Percentiles rank a stretch among this genome's conserved stretches.
Conservation (phyloP, 306 rosid species). For the Morella rubra region DNA sequence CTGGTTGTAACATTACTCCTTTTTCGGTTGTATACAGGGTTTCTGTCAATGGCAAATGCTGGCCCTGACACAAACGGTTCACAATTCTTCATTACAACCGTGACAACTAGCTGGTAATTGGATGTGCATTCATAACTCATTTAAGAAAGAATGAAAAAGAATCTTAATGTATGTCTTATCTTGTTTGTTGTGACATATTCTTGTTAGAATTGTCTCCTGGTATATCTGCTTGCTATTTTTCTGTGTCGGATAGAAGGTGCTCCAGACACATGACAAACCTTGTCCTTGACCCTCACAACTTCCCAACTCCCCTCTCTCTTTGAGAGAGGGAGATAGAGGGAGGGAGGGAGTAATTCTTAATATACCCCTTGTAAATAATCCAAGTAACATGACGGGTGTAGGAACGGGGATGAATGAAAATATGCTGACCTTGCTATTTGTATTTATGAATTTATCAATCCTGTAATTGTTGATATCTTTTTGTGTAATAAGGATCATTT, state of each 20-base stretch:
- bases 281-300: not conserved
- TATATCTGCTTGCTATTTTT: not conserved
- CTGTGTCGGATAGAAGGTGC: not conserved
- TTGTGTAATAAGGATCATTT: too few relatives aligned
- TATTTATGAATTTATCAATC: not conserved
- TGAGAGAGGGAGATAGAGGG: not conserved
- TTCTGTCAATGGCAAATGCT: constrained; percentile 94
- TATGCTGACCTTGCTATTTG: too few relatives aligned
- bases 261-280: too few relatives aligned
- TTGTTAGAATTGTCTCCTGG: not conserved
- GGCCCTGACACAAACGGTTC: constrained; percentile 92
- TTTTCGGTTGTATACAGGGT: constrained; percentile 42
- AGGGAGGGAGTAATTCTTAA: too few relatives aligned
- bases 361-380: too few relatives aligned
- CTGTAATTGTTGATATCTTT: too few relatives aligned
- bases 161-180: not conserved
- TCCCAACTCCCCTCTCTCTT: too few relatives aligned
- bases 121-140: constrained; percentile 5
- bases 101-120: constrained; percentile 92
- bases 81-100: constrained; percentile 95
- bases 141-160: constrained; percentile 1
- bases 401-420: too few relatives aligned
- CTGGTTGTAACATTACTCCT: not conserved
- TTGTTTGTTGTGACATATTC: not conserved
- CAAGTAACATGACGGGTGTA: too few relatives aligned